Evolutionary conservation across 1,284 basidiomycete genomes (phyloP).

Genomic region (Flammula alnicola): DNA sequence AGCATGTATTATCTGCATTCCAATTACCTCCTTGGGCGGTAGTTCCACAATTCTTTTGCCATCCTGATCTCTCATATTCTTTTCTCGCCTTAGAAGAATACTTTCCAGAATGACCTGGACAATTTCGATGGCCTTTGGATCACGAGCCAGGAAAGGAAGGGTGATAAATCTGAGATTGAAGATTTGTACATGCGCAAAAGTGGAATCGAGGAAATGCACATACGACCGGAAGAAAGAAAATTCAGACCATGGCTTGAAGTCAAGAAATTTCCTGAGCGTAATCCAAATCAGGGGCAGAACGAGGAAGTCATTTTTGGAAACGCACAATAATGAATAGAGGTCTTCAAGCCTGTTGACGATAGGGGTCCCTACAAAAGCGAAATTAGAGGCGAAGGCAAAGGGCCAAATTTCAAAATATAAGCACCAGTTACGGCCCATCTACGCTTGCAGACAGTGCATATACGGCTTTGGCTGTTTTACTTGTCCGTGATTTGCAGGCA

Average conservation of each 20-base stretch:
- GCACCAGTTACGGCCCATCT: constrained; percentile 90
- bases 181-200: neutral
- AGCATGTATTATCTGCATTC: neutral
- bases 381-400: neutral
- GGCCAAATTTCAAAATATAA: constrained; percentile 1
- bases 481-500: constrained; percentile 90
- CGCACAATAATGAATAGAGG: constrained; percentile 85
- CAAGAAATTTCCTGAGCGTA: constrained; percentile 78
- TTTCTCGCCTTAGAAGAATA: constrained; percentile 90
- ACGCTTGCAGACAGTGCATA: constrained; percentile 82
- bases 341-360: constrained; percentile 97
- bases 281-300: neutral
- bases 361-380: constrained; percentile 72
- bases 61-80: constrained; percentile 89
- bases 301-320: neutral
- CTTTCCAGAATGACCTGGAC: constrained; percentile 93
- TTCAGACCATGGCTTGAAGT: constrained; percentile 91
- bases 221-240: constrained; percentile 87
- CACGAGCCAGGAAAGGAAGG: constrained; percentile 84
- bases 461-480: constrained; percentile 90
- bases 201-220: constrained; percentile 30
- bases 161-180: constrained; percentile 78
- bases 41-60: constrained; percentile 91
- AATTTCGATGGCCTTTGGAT: constrained; percentile 90
- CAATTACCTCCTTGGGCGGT: constrained; percentile 78